Percentiles rank a stretch among this genome's conserved stretches.
These are phyloP conservation scores for Thecamonas trahens DNA, from an alignment of 78 protist genomes.

Conservation along the genomic window DNA sequence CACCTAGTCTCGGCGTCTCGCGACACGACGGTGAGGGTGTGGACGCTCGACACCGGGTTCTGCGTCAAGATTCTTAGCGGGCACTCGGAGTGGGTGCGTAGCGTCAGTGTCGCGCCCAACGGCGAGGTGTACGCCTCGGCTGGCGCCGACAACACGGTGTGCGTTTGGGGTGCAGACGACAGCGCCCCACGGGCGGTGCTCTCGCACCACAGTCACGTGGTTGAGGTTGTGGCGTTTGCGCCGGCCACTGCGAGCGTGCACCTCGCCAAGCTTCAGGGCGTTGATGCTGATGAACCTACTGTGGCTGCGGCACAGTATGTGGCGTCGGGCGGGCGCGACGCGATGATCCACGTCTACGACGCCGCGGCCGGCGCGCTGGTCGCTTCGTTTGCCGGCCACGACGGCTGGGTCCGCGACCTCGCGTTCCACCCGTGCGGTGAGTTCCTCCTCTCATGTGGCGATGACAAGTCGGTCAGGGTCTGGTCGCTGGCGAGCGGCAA, in stretches of 20 bases:
- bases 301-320: neutral
- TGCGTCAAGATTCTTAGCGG: conserved; percentile 3
- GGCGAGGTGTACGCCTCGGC: neutral
- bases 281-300: neutral
- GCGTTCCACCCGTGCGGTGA: conserved; percentile 44
- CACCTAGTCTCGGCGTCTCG: conserved; percentile 16
- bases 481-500: conserved; percentile 1
- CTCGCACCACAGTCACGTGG: neutral
- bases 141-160: neutral
- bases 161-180: no score
- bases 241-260: neutral
- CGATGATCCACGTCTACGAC: conserved; percentile 7
- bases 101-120: conserved; percentile 1
- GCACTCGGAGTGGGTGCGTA: conserved; percentile 16
- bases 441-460: conserved; percentile 28
- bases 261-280: no score
- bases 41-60: conserved; percentile 13
- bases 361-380: neutral
- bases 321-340: conserved; percentile 17
- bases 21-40: conserved; percentile 7
- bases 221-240: neutral
- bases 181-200: neutral
- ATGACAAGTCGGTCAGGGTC: conserved; percentile 29
- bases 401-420: conserved; percentile 53
- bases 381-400: conserved; percentile 49